Base-by-base conservation (phyloP, 257 asterid species). In the Solanum chiquidenum region DNA sequence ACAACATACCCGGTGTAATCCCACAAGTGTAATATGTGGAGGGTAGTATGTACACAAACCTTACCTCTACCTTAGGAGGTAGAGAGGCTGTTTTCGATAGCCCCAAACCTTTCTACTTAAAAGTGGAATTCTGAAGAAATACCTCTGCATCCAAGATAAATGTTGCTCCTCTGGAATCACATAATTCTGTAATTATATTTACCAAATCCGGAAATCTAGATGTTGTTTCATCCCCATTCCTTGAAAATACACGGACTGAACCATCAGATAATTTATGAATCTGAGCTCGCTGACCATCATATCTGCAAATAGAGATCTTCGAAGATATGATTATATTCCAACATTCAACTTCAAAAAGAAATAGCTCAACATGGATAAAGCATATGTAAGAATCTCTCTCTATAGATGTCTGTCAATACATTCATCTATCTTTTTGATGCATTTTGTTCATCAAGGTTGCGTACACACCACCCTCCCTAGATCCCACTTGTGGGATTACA, bases 201-300 rank as follows among this genome's bases (percentile, higher is more conserved):
- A 94, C 82, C 91, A 96, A 72, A 92, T 96, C 99, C 86, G 99
- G 99, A 89, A 95, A 96, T 87, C 91, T 93, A 27, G 91, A 89
- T 58, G 99, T 94, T 86, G 98, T 93, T 90, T 96, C 98, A 89
- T 95, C 98, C 88, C 99, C 99, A 90, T 95, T 95, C 88, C 99
- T 92, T 33, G 99, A 96, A 91, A 93, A 96, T 84, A 96, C 91
- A 83, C 87, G 96, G 80, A 96, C 52, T 46, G 97, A 93, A 85
- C 99, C 97, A 92, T 93, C 96, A 73, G 89, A 88, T 42, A 92
- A 87, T 92, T 94, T 90, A 92, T 96, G 99, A 86, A 96, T 93
- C 84, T 95, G 98, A 87, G 97, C 99, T 88, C 99, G 96, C 90
- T 96, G 99, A 90, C 99, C 99, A 91, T 96, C 99, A 91, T 96